phyloP scores from a whole-genome alignment of 257 asterid species.

The Przewalskia tangutica region DNA sequence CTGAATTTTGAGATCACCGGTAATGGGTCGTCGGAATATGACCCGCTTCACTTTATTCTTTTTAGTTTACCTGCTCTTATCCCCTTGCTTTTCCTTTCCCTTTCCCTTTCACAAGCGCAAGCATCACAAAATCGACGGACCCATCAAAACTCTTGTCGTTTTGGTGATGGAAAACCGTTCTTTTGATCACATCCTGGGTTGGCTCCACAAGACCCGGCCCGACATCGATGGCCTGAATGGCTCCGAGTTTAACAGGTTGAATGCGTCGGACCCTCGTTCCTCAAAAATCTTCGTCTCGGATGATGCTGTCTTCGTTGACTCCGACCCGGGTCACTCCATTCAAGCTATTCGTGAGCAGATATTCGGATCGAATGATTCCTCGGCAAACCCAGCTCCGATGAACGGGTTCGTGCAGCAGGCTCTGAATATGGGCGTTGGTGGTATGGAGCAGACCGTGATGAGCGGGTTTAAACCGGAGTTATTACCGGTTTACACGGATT shows the following conservation, averaged over 20 bases:
- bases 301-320: constrained; percentile 55
- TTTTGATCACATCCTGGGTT: constrained; percentile 84
- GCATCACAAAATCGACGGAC: constrained; percentile 49
- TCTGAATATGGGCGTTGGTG: constrained; percentile 54
- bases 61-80: constrained; percentile 28
- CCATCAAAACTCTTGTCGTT: constrained; percentile 82
- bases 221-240: constrained; percentile 79
- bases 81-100: constrained; percentile 32
- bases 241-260: constrained; percentile 56
- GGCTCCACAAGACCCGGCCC: constrained; percentile 69
- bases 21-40: constrained; percentile 15
- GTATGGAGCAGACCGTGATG: constrained; percentile 62
- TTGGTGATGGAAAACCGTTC: constrained; percentile 95
- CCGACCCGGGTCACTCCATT: constrained; percentile 95
- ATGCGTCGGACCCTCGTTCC: constrained; percentile 67
- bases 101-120: constrained; percentile 39
- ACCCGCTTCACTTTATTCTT: constrained; percentile 9
- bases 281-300: constrained; percentile 38
- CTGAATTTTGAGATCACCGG: not conserved
- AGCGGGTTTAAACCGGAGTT: constrained; percentile 78
- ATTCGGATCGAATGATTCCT: constrained; percentile 55
- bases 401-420: constrained; percentile 97
- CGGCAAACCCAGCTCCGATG: constrained; percentile 83
- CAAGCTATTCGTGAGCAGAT: constrained; percentile 93
- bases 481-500: constrained; percentile 59